Base-by-base conservation (phyloP, 2,329 filamentous ascomycete genomes). In the Calcarisporium arbuscula region DNA sequence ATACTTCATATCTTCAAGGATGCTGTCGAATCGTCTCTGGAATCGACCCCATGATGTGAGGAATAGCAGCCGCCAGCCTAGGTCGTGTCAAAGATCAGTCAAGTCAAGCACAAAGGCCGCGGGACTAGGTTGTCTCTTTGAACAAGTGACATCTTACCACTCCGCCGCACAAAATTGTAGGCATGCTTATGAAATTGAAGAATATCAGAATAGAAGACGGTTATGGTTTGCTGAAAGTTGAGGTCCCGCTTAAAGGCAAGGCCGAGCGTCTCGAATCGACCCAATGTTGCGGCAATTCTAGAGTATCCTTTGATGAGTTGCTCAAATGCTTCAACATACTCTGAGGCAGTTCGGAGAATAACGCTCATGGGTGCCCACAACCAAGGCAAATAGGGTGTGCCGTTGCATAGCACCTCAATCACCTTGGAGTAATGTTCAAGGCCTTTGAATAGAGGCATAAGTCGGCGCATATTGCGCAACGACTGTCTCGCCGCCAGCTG, bases 181-280 rank as follows among this genome's bases (percentile, higher is more conserved):
- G 66, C 64, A 4, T 60, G 30, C 16, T 58, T 57, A 32, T 73
- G 68, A 23, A 72, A 72, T 10, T 61, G 40, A 0, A 72, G 48
- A 15, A 72, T 68, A n/a, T 72, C 64, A 1, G 57, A 47, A 26
- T 72, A 72, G 20, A 68, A 64, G 0, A 64, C 37, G 0, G 61
- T 64, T 0, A 72, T 39, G 0, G 61, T 54, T 9, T 59, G 43
- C 21, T 69, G 62, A 20, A 72, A 61, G 0, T 60, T 46, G 0
- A 39, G 19, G 5, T 64, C 45, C 0, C 32, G 35, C 2, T 25
- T 29, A 15, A 65, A 66, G 0, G 54, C 40, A 1, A 46, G 7
- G 3, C 45, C 39, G 0, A 70, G 47, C 0, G 54, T 40, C 19
- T 56, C 44, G 39, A 72, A 67, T 1, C 66, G 49, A 1, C 43